These are phyloP conservation scores for Pyrenula massariospora DNA, from an alignment of 495 filamentous ascomycete species.

Conservation along the genomic window DNA sequence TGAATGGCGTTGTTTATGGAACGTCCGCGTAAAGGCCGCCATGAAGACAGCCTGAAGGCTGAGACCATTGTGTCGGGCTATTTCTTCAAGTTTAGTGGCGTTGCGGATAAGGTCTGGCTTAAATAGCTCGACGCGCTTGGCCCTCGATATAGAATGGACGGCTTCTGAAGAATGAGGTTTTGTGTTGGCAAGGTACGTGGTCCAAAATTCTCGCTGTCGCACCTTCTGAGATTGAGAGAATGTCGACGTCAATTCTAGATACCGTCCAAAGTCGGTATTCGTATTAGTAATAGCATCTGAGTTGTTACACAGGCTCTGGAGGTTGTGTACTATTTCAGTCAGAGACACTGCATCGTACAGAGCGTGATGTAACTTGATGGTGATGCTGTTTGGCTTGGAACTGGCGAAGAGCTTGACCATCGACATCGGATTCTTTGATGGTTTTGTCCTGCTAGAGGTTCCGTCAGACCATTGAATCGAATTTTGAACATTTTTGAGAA, in stretches of 20 bases:
- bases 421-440: constrained; percentile 7
- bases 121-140: background rate
- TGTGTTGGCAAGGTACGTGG: background rate
- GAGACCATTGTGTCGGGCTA: constrained; percentile 17
- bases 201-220: background rate
- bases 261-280: constrained; percentile 12
- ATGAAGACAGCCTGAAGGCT: constrained; percentile 23
- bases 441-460: constrained; percentile 2
- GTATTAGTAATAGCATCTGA: constrained; percentile 1
- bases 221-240: background rate
- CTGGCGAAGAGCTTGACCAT: constrained; percentile 18
- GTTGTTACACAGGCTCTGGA: constrained; percentile 10
- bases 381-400: constrained; percentile 10
- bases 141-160: background rate
- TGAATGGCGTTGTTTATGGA: constrained; percentile 1
- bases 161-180: background rate
- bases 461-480: constrained; percentile 16
- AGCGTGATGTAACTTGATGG: constrained; percentile 24
- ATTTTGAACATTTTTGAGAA: constrained; percentile 11
- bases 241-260: constrained; percentile 13
- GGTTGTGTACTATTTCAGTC: constrained; percentile 13
- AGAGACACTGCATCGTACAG: constrained; percentile 25
- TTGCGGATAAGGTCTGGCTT: background rate
- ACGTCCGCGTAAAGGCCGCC: constrained; percentile 17
- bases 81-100: constrained; percentile 7